Base-by-base conservation (phyloP, 148 eudicot genomes). In the Chenopodium album region DNA sequence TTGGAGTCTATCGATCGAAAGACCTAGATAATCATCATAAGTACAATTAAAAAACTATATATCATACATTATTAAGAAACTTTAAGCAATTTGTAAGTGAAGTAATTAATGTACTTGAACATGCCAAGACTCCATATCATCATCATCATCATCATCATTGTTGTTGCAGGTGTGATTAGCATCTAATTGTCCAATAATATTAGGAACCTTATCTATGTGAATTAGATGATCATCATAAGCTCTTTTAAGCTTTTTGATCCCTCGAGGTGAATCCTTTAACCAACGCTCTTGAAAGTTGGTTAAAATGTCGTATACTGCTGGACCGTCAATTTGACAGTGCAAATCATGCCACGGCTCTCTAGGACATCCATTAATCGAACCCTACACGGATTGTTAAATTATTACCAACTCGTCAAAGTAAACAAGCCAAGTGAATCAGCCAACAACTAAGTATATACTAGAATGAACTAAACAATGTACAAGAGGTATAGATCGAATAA, bases 341-440 rank as follows among this genome's bases (percentile, higher is more conserved):
- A 96, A 81, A 84, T 96, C 99, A 85, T 96, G 99, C 99, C 99
- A 96, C 81, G 99, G 98, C 77, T 96, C 95, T 87, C 99, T 92
- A 81, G 98, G 99, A 85, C 93, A 90, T 17, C 93, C 99, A 63
- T 78, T 86, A 62, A 79, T 76, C 71, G 78, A 89, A 48, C 98
- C 99, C 99, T 96, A 85, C 4, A 75, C 29, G 17, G 22, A 16
- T 73, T 9, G n/a, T 19, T 1, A 1, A 10, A 9, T 9, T 13
- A 54, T 3, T 54, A 54, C 4, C 20, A 54, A 4, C 17, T 54
- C 20, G 60, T 54, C 62, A 17, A 4, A 56, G 17, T 19, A 56
- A 56, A 56, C 62, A 56, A 56, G 22, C 0, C 22, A 56, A 56
- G 7, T 56, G 22, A 56, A 56, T 0, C 22, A 17, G 5, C 44